phyloP scores from a whole-genome alignment of 768 basidiomycete species.

The Boletus eberwhitei region DNA sequence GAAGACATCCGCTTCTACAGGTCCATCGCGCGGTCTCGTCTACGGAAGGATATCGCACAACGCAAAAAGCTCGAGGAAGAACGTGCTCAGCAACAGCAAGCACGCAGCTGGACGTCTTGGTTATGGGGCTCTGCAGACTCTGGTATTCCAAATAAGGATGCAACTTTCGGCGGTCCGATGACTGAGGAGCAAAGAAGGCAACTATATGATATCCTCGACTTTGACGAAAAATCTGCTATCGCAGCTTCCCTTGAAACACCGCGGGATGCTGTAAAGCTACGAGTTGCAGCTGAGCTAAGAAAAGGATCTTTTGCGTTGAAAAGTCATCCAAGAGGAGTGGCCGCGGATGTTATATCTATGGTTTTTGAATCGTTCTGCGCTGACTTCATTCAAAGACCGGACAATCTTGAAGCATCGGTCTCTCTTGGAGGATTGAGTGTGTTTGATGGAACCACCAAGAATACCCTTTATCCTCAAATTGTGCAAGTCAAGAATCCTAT shows the following conservation, averaged over 20 bases:
- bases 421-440: slow-evolving; percentile 85
- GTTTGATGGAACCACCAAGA: slow-evolving; percentile 83
- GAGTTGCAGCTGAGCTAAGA: slow-evolving; percentile 72
- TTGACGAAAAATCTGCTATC: slow-evolving; percentile 81
- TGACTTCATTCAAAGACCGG: slow-evolving; percentile 76
- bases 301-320: slow-evolving; percentile 86
- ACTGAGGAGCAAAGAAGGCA: slow-evolving; percentile 89
- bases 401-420: slow-evolving; percentile 81
- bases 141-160: slow-evolving; percentile 44
- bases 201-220: slow-evolving; percentile 87
- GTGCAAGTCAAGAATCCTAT: slow-evolving; percentile 68
- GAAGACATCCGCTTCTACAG: slow-evolving; percentile 97
- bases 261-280: slow-evolving; percentile 75
- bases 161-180: slow-evolving; percentile 63
- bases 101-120: slow-evolving; percentile 70
- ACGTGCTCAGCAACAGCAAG: slow-evolving; percentile 52
- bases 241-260: slow-evolving; percentile 67
- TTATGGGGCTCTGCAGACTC: slow-evolving; percentile 67
- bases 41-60: slow-evolving; percentile 80
- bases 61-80: slow-evolving; percentile 66
- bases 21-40: slow-evolving; percentile 84
- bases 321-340: slow-evolving; percentile 60
- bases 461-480: slow-evolving; percentile 84
- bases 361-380: slow-evolving; percentile 87
- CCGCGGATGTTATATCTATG: slow-evolving; percentile 76